Percentiles rank a stretch among this genome's conserved stretches.
Evolutionary conservation across 2,329 filamentous ascomycete species (phyloP).

Genomic region (Colletotrichum liriopes): DNA sequence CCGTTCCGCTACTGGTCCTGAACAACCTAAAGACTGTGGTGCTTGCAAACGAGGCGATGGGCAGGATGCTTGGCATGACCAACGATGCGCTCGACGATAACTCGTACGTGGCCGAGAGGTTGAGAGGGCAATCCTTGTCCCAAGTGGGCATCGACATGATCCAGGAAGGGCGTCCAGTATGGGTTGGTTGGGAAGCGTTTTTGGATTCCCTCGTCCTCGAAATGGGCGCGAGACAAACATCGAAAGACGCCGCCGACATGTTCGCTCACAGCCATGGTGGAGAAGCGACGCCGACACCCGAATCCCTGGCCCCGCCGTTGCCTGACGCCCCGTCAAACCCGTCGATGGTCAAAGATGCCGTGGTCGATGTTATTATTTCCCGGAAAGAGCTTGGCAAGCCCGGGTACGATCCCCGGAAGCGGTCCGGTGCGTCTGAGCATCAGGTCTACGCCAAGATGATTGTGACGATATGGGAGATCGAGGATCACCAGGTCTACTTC

Average conservation of each 20-base stretch:
- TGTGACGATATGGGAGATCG: constrained; percentile 80
- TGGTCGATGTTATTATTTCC: constrained; percentile 78
- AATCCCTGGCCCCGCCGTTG: constrained; percentile 43
- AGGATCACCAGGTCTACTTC: constrained; percentile 78
- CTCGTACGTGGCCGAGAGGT: constrained; percentile 67
- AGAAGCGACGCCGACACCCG: constrained; percentile 57
- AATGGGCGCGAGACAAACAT: constrained; percentile 50
- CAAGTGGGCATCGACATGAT: constrained; percentile 83
- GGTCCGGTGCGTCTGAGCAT: constrained; percentile 55
- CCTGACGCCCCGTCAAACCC: constrained; percentile 47
- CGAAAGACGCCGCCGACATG: constrained; percentile 35
- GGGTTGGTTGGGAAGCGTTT: constrained; percentile 73
- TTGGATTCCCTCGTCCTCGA: constrained; percentile 68
- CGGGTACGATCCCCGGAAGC: constrained; percentile 52
- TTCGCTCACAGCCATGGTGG: constrained; percentile 45
- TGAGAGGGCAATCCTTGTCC: constrained; percentile 77
- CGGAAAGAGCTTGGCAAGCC: constrained; percentile 62
- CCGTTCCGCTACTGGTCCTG: constrained; percentile 79
- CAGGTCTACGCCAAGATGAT: constrained; percentile 80
- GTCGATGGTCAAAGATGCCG: constrained; percentile 67
- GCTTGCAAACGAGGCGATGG: constrained; percentile 84
- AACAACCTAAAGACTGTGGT: constrained; percentile 79
- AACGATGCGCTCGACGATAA: constrained; percentile 55
- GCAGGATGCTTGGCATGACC: constrained; percentile 75
- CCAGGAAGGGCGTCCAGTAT: constrained; percentile 75